These are phyloP conservation scores for Pueraria montana DNA, from an alignment of 306 rosid species.

Conservation along the genomic window DNA sequence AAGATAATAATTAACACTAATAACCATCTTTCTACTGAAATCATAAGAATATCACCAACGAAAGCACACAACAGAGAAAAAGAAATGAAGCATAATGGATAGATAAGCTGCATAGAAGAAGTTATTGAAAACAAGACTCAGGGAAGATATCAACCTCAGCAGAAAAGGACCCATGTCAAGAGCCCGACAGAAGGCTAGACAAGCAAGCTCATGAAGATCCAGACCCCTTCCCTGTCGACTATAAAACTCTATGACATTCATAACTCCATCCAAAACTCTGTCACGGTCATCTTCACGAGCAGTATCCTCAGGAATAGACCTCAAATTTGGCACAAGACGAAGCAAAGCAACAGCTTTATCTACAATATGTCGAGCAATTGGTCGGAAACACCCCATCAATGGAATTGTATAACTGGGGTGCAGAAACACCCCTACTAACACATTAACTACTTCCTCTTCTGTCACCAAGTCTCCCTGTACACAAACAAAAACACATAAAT, in stretches of 20 bases:
- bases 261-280: constrained; percentile 55
- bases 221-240: constrained; percentile 66
- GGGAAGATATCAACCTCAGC: constrained; percentile 65
- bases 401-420: constrained; percentile 76
- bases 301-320: constrained; percentile 56
- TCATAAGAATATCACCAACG: neutral
- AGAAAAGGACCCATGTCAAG: constrained; percentile 75
- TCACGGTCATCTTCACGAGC: constrained; percentile 46
- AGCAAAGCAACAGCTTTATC: constrained; percentile 70
- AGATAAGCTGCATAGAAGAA: neutral
- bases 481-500: neutral
- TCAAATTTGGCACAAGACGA: constrained; percentile 67
- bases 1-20: constrained; percentile 22
- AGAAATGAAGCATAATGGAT: neutral
- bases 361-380: constrained; percentile 61
- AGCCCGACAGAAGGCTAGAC: constrained; percentile 81
- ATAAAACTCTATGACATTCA: constrained; percentile 62
- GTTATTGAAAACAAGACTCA: neutral
- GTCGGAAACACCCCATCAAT: constrained; percentile 78
- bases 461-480: constrained; percentile 63
- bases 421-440: constrained; percentile 70
- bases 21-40: constrained; percentile 11
- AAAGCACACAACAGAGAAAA: neutral
- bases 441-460: constrained; percentile 72
- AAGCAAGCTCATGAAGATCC: constrained; percentile 92